Evolutionary conservation across 1,139 yeast species (phyloP).

Genomic region (Candida mesenterica): DNA sequence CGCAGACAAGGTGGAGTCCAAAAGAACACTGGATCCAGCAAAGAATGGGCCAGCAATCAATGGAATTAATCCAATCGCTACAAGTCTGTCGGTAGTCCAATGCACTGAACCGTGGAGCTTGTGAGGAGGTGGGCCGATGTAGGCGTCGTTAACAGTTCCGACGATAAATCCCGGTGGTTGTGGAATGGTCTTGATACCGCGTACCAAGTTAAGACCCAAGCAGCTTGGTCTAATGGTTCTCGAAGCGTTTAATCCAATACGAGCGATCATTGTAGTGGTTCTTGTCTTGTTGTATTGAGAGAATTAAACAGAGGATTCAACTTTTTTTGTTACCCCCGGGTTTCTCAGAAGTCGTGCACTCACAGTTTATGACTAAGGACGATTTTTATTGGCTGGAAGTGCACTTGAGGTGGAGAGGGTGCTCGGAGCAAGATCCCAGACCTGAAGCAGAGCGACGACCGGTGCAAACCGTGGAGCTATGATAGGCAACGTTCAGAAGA

Average conservation of each 20-base stretch:
- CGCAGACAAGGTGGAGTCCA: conserved; percentile 59
- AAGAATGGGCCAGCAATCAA: conserved; percentile 62
- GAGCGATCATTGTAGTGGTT: conserved; percentile 12
- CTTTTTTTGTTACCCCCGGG: conserved; percentile 11
- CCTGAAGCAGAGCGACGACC: no score
- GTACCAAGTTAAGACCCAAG: conserved; percentile 6
- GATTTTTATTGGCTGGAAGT: conserved; percentile 10
- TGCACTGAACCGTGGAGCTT: conserved; percentile 65
- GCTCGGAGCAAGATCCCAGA: no score
- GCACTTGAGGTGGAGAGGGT: neutral
- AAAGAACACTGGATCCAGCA: conserved; percentile 44
- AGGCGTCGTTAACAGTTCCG: conserved; percentile 77
- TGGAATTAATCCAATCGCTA: conserved; percentile 62
- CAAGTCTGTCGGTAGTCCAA: conserved; percentile 67
- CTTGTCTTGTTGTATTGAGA: neutral
- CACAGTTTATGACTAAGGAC: conserved; percentile 7
- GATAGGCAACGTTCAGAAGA: no score
- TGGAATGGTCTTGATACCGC: conserved; percentile 48
- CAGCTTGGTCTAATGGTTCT: conserved; percentile 14
- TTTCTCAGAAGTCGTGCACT: conserved; percentile 4
- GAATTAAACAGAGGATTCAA: neutral
- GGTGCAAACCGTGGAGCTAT: no score
- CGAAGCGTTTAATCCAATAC: conserved; percentile 27
- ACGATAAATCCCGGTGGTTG: conserved; percentile 77
- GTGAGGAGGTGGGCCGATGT: conserved; percentile 54